A percentile compares a stretch with the other conserved stretches of the same genome.
Evolutionary conservation across 2,329 filamentous ascomycete genomes (phyloP).

Genomic region (Neoarthrinium moseri): DNA sequence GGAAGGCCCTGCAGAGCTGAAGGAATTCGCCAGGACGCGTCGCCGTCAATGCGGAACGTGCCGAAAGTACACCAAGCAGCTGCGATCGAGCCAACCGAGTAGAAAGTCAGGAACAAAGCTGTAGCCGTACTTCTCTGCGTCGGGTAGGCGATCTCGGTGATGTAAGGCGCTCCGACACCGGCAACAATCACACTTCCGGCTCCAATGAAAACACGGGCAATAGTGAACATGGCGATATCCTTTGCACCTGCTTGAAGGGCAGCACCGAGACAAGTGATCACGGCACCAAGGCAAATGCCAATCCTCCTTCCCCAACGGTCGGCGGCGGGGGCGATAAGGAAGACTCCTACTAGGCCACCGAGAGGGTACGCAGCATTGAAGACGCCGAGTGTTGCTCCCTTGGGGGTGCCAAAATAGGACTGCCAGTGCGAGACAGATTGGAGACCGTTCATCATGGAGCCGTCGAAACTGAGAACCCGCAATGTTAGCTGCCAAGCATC

Average conservation of each 20-base stretch:
- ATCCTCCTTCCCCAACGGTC: neutral
- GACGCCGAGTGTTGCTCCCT: slow-evolving; percentile 22
- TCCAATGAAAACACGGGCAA: slow-evolving; percentile 23
- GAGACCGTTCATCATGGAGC: slow-evolving; percentile 37
- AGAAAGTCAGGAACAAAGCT: slow-evolving; percentile 19
- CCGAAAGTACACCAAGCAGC: slow-evolving; percentile 5
- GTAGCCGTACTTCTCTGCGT: slow-evolving; percentile 22
- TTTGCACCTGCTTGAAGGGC: neutral
- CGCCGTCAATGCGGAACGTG: neutral
- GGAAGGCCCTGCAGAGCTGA: slow-evolving; percentile 1
- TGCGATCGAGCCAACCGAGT: slow-evolving; percentile 6
- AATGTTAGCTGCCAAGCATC: too few species aligned
- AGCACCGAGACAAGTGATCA: neutral
- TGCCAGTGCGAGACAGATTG: slow-evolving; percentile 35
- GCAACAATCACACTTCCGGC: slow-evolving; percentile 14
- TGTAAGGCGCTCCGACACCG: slow-evolving; percentile 19
- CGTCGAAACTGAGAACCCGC: too few species aligned
- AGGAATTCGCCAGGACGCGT: slow-evolving; percentile 7
- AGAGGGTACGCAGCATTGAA: neutral
- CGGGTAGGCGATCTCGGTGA: slow-evolving; percentile 26
- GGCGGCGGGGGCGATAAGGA: neutral
- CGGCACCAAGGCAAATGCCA: neutral
- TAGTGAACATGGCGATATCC: slow-evolving; percentile 19
- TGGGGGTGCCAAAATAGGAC: slow-evolving; percentile 28
- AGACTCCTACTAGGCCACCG: neutral